Conservation (phyloP, 176 grass and related monocot genomes). For the Eragrostis curvula region DNA sequence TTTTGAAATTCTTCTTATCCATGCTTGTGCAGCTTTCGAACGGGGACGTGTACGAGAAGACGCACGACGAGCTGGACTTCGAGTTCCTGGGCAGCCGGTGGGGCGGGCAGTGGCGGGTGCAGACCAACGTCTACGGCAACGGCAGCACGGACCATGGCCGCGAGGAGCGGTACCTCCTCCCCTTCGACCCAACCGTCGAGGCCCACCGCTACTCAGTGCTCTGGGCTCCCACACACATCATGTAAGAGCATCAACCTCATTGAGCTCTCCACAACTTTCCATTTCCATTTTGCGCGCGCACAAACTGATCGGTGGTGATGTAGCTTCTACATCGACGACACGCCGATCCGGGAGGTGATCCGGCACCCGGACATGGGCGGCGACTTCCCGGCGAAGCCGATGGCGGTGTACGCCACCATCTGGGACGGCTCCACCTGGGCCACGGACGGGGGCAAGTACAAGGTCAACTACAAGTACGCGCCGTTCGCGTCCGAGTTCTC, state of each 20-base stretch:
- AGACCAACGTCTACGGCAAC: constrained; percentile 94
- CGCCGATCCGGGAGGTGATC: constrained; percentile 74
- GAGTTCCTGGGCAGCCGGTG: constrained; percentile 88
- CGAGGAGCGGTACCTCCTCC: constrained; percentile 90
- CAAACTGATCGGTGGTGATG: not conserved
- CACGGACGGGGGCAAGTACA: constrained; percentile 80
- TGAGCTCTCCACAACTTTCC: not conserved
- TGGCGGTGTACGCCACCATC: constrained; percentile 83
- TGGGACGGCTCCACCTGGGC: constrained; percentile 88
- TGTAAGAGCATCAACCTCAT: constrained; percentile 26
- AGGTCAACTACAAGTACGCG: constrained; percentile 87
- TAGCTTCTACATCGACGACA: constrained; percentile 83
- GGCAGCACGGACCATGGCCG: constrained; percentile 82
- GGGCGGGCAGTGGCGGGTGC: constrained; percentile 81
- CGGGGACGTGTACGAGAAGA: constrained; percentile 86
- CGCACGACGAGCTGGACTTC: constrained; percentile 91
- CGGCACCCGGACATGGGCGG: constrained; percentile 70
- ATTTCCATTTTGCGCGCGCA: too few species aligned
- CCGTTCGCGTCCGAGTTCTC: constrained; percentile 68
- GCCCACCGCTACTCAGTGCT: constrained; percentile 77
- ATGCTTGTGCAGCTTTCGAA: constrained; percentile 91
- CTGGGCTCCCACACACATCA: constrained; percentile 72
- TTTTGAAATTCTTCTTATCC: not conserved
- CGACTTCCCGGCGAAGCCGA: constrained; percentile 82
- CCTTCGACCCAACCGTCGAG: constrained; percentile 72